Base-by-base conservation (phyloP, 495 filamentous ascomycete genomes). In the Xylaria venustula region DNA sequence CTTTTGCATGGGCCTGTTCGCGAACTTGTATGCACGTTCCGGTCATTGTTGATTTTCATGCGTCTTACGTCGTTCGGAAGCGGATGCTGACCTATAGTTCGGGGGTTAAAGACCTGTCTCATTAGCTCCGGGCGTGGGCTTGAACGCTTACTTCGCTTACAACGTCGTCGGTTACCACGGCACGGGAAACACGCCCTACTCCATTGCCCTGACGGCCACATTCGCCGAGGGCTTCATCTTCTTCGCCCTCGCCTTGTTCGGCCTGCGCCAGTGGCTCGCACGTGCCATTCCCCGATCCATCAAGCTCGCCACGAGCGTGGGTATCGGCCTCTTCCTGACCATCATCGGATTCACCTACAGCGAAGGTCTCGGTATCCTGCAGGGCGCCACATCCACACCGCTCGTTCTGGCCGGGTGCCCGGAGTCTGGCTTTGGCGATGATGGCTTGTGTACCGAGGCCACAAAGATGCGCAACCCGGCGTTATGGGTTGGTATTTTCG, bases 401-500 rank as follows among this genome's bases (percentile, higher is more conserved):
- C 67, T 92, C 20, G 82, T 87, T 26, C 73, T 93, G 44, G 90
- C 88, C 4, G 90, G 90, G 12, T 93, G 90, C 61, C 67, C 64
- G 0, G 60, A 67, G 3, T 61, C 75, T 34, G 66, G 64, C 11
- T 47, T 70, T 15, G 63, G 68, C 15, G 63, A 59, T 1, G 65
- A 67, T 9, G 83, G 84, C 3, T 55, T 82, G 26, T 89, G 87
- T 70, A 71, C 75, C 0, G 70, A 73, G 53, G 63, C 66, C 17
- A 72, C 78, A 15, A 90, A 90, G 79, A 89, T 92, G 88, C 83
- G 87, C 49, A 90, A 80, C 64, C 86, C 89, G 9, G 85, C 85
- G 1, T 83, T 93, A 82, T 93, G 90, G 90, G 75, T 93, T 58
- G 90, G 90, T 26, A 90, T 94, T 60, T 92, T 93, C 77, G 88